Conservation (phyloP, 139 green algal species). For the Chlamydomonas incerta region DNA sequence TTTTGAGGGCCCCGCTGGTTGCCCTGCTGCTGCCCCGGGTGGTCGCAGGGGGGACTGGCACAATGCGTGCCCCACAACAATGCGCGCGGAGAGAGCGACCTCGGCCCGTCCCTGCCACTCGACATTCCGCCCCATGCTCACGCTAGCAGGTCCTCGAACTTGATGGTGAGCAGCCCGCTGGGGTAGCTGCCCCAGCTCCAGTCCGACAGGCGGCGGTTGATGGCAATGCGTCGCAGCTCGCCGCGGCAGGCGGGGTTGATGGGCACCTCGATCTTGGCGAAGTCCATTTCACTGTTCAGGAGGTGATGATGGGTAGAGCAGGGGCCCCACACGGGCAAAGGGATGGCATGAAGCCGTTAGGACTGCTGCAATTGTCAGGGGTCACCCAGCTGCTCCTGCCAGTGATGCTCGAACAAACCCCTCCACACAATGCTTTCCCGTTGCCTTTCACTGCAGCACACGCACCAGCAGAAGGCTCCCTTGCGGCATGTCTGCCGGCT, state of each 20-base stretch:
- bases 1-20: too few species aligned
- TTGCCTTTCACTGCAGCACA: too few species aligned
- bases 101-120: too few species aligned
- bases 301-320: background rate
- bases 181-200: slow-evolving; percentile 19
- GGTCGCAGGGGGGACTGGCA: too few species aligned
- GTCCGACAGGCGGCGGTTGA: background rate
- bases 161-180: background rate
- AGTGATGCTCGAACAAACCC: background rate
- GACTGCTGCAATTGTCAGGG: too few species aligned
- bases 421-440: background rate
- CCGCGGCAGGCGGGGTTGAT: background rate
- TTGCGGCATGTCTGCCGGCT: background rate
- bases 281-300: slow-evolving; percentile 6
- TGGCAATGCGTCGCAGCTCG: background rate
- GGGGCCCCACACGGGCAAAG: too few species aligned
- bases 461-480: slow-evolving; percentile 7
- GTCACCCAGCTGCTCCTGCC: too few species aligned
- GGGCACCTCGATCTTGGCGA: slow-evolving; percentile 17
- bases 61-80: too few species aligned
- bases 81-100: too few species aligned
- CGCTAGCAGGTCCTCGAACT: background rate
- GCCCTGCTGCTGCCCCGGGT: too few species aligned
- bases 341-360: too few species aligned
- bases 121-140: too few species aligned